Conservation (phyloP, 2,329 filamentous ascomycete genomes). For the Neofusicoccum ribis region DNA sequence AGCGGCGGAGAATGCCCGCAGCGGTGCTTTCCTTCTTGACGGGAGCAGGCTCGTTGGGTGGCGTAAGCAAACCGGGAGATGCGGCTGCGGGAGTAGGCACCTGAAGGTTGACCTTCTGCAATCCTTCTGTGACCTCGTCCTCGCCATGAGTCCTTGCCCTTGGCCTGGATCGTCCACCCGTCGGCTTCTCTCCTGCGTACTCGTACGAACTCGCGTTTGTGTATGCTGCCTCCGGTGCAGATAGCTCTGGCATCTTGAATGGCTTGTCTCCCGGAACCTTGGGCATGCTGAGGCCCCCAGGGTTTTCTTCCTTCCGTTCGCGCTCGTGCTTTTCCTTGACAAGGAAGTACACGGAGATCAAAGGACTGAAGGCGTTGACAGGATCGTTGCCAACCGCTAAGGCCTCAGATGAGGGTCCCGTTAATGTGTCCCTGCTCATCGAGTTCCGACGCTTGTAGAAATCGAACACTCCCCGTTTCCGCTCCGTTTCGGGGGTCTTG, state of each 20-base stretch:
- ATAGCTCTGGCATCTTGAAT: constrained; percentile 70
- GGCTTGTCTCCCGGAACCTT: constrained; percentile 57
- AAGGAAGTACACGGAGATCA: constrained; percentile 92
- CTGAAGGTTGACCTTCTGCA: constrained; percentile 65
- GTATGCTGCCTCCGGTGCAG: constrained; percentile 80
- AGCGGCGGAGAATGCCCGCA: constrained; percentile 78
- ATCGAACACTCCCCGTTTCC: constrained; percentile 91
- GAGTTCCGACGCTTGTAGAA: constrained; percentile 97
- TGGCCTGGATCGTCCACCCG: constrained; percentile 78
- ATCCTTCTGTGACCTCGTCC: constrained; percentile 76
- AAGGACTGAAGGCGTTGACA: constrained; percentile 86
- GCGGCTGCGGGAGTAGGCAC: constrained; percentile 48
- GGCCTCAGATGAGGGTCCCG: constrained; percentile 80
- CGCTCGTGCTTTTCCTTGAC: constrained; percentile 93
- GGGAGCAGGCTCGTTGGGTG: constrained; percentile 54
- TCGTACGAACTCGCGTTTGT: constrained; percentile 85
- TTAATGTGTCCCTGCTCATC: constrained; percentile 82
- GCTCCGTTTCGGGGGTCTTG: constrained; percentile 60
- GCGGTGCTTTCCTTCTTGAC: constrained; percentile 85
- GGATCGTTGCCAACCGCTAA: constrained; percentile 82
- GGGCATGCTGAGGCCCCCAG: constrained; percentile 60
- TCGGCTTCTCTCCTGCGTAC: constrained; percentile 84
- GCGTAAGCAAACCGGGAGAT: constrained; percentile 51
- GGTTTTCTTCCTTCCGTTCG: constrained; percentile 63
- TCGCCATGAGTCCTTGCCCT: constrained; percentile 92